phyloP scores from a whole-genome alignment of 495 filamentous ascomycete species.

The Viridothelium virens region DNA sequence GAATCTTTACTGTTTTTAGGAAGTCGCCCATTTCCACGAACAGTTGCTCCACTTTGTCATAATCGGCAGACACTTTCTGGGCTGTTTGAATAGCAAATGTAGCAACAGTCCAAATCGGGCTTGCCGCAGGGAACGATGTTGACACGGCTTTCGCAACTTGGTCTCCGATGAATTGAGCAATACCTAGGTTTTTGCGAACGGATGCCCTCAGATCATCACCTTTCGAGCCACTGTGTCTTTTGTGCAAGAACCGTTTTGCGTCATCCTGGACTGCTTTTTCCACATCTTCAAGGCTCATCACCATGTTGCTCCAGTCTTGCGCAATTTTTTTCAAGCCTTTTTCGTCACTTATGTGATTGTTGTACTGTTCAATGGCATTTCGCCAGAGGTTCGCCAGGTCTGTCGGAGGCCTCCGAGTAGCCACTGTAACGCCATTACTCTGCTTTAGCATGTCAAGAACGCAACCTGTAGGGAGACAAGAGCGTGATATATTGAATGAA shows the following conservation, averaged over 20 bases:
- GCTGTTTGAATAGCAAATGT: constrained; percentile 7
- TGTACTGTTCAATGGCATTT: constrained; percentile 10
- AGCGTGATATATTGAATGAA: constrained; percentile 1
- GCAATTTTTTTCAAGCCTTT: constrained; percentile 4
- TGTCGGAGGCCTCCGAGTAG: not conserved
- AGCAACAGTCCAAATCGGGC: constrained; percentile 7
- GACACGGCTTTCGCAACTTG: constrained; percentile 7
- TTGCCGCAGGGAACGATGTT: constrained; percentile 7
- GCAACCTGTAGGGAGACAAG: constrained; percentile 3
- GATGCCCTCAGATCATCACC: constrained; percentile 1
- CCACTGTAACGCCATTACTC: not conserved
- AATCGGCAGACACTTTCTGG: constrained; percentile 10
- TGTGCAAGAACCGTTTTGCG: constrained; percentile 5
- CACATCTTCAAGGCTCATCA: constrained; percentile 6
- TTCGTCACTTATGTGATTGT: constrained; percentile 8
- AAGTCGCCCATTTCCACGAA: constrained; percentile 9
- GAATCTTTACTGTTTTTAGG: constrained; percentile 8
- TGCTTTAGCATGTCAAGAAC: constrained; percentile 2
- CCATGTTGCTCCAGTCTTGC: constrained; percentile 9
- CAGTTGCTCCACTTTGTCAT: not conserved
- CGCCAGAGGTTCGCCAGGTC: constrained; percentile 6
- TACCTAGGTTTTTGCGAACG: constrained; percentile 7
- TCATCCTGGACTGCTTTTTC: constrained; percentile 5
- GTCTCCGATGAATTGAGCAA: constrained; percentile 2
- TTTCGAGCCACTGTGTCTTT: constrained; percentile 9